Base-by-base conservation (phyloP, 2,329 filamentous ascomycete genomes). In the Nemania bipapillata region DNA sequence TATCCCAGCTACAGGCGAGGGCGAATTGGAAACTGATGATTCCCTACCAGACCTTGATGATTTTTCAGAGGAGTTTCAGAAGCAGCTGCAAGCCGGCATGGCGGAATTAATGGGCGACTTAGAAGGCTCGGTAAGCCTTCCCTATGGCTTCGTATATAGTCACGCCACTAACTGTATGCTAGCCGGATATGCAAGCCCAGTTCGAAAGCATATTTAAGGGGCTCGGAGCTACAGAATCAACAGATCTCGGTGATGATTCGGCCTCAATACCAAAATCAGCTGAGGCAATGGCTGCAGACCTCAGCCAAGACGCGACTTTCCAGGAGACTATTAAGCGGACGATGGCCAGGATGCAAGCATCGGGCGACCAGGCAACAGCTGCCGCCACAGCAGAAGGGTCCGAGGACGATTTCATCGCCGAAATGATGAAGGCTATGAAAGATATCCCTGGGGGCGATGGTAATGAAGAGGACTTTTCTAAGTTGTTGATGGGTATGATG, bases 401-500 rank as follows among this genome's bases (percentile, higher is more conserved):
- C 0, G 89, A 85, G 56, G 90, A 97, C 72, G 94, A 97, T 78
- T 89, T 98, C 76, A 84, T 99, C 50, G 90, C 92, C n/a, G 92
- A 97, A 79, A 90, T 99, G 84, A 86, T 99, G 76, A 96, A 96
- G 80, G 92, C 96, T 70, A 90, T 97, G 83, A 91, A 93, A 76
- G 86, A 87, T 24, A 86, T 89, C 7, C 86, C 86, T 0, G 83
- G 81, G 5, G 84, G 84, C 1, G 84, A 83, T 37, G 85, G 83
- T 15, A 84, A 83, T 68, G 93, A 97, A 65, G 94, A 96, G 75
- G 94, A 97, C 74, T 92, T 98, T 76, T 94, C 93, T 65, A 95
- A 97, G 82, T 93, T 98, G 89, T 87, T 99, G 68, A 89, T 97
- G 86, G 92, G 92, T 62, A 97, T 98, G 93, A 98, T 99, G 95